Evolutionary conservation across 2,329 filamentous ascomycete genomes (phyloP).

Genomic region (Fusarium camptoceras): DNA sequence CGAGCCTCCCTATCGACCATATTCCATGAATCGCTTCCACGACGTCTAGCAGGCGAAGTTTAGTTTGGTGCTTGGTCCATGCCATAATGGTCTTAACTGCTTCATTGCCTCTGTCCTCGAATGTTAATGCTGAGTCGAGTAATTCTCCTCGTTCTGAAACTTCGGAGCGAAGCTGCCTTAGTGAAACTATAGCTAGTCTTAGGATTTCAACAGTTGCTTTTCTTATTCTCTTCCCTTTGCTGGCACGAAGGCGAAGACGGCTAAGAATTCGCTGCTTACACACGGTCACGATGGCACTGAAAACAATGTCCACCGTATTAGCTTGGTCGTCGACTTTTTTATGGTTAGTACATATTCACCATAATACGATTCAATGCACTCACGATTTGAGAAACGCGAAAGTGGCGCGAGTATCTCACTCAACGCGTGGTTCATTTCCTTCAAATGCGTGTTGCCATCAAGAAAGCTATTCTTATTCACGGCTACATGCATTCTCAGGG

Average conservation of each 20-base stretch:
- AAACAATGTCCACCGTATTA: fast-evolving
- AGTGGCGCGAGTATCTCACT: neutral
- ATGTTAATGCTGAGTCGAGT: neutral
- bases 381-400: neutral
- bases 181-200: neutral
- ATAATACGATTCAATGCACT: neutral
- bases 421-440: neutral
- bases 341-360: neutral
- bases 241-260: neutral
- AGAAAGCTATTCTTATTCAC: neutral
- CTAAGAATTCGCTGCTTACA: neutral
- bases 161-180: neutral
- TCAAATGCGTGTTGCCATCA: neutral
- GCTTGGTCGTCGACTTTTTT: neutral
- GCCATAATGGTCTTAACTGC: neutral
- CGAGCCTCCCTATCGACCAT: neutral
- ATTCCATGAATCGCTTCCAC: neutral
- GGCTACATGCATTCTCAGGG: neutral
- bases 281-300: fast-evolving
- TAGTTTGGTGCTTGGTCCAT: neutral
- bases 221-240: neutral
- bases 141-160: neutral
- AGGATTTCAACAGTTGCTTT: neutral
- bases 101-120: neutral
- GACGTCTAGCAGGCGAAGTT: neutral